Evolutionary conservation across 352 stramenopile genomes (phyloP).

Genomic region (Phytophthora melonis): DNA sequence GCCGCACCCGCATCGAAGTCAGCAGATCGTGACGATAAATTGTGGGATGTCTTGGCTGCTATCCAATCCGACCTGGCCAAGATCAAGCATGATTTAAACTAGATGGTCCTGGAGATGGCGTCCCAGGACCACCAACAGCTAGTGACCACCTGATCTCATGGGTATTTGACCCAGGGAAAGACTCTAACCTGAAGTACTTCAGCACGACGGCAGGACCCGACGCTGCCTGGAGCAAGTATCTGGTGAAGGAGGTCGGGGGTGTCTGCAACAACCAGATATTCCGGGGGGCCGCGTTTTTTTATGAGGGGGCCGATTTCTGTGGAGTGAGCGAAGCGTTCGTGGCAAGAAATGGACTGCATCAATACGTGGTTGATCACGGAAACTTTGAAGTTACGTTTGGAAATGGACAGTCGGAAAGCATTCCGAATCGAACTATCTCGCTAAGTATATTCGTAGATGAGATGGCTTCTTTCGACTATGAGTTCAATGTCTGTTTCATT

Average conservation of each 20-base stretch:
- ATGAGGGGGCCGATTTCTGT: background rate
- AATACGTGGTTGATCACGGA: slow-evolving; percentile 2
- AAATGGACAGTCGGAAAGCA: background rate
- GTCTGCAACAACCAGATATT: background rate
- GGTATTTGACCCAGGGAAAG: too few species aligned
- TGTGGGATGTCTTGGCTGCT: too few species aligned
- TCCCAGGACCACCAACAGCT: too few species aligned
- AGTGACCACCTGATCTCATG: too few species aligned
- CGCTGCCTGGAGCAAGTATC: background rate
- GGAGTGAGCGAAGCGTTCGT: background rate
- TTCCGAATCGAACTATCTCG: background rate
- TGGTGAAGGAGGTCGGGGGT: background rate
- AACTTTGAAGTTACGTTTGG: slow-evolving; percentile 6
- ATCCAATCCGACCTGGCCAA: too few species aligned
- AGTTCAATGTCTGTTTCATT: slow-evolving; percentile 16
- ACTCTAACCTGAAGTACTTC: background rate
- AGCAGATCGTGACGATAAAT: too few species aligned
- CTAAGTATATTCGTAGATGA: slow-evolving; percentile 15
- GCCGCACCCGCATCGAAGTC: too few species aligned
- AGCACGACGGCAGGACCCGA: background rate
- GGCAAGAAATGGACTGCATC: background rate
- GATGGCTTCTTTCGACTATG: slow-evolving; percentile 8
- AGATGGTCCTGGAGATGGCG: too few species aligned
- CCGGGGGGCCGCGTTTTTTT: background rate
- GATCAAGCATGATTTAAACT: too few species aligned